These are phyloP conservation scores for Pecoramyces ruminantium DNA, from an alignment of 192 early-diverging fungal species.

Conservation along the genomic window DNA sequence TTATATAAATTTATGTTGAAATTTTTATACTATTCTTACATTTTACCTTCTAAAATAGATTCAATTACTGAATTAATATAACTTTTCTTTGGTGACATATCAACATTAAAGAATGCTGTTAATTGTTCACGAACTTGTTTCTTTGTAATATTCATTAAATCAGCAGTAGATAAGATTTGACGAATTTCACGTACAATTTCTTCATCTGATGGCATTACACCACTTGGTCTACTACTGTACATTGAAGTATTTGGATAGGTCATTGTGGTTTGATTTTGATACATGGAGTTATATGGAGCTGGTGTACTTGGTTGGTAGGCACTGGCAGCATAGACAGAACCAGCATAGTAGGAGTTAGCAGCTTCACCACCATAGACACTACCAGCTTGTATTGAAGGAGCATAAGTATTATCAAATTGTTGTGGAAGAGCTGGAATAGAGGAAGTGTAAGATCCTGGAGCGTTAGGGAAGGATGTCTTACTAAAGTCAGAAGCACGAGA, in stretches of 20 bases:
- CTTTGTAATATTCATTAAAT: constrained; percentile 62
- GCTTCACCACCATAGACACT: neutral
- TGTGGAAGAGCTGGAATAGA: neutral
- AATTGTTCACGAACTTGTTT: constrained; percentile 61
- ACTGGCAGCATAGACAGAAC: neutral
- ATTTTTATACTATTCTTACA: neutral
- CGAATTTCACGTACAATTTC: constrained; percentile 56
- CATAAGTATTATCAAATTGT: neutral
- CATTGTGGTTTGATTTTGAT: neutral
- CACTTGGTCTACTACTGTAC: constrained; percentile 2
- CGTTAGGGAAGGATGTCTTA: neutral
- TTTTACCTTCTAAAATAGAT: constrained; percentile 11
- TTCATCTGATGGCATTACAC: constrained; percentile 46
- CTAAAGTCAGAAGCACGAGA: constrained; percentile 12
- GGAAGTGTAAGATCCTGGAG: neutral
- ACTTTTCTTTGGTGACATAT: constrained; percentile 40
- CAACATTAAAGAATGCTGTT: constrained; percentile 41
- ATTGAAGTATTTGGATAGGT: neutral
- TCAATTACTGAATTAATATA: constrained; percentile 63
- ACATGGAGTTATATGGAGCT: neutral
- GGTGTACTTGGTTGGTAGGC: neutral
- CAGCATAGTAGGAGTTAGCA: neutral
- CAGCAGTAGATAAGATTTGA: constrained; percentile 44
- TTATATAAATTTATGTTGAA: no score
- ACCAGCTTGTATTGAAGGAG: neutral